A percentile compares a stretch with the other conserved stretches of the same genome.
phyloP scores from a whole-genome alignment of 345 rosid genomes.

The Syzygium grande region DNA sequence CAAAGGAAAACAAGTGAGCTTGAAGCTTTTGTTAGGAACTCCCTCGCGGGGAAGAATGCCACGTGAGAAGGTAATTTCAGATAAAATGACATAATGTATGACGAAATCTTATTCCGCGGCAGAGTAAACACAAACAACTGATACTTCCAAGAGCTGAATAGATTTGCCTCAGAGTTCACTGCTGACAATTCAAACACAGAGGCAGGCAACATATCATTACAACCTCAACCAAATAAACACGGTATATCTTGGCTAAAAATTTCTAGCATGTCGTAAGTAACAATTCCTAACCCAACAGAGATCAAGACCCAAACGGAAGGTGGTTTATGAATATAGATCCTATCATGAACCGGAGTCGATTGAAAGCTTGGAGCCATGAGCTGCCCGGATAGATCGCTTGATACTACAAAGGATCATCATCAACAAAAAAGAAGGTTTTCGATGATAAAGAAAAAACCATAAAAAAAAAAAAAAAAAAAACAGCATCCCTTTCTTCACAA shows the following conservation, averaged over 20 bases:
- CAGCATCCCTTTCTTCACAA: too few species aligned
- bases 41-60: background rate
- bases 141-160: background rate
- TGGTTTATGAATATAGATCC: background rate
- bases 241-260: background rate
- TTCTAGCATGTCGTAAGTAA: background rate
- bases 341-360: background rate
- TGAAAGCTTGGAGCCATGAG: background rate
- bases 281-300: background rate
- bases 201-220: background rate
- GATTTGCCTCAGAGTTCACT: background rate
- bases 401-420: background rate
- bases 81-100: background rate
- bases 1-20: background rate
- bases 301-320: background rate
- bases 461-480: too few species aligned
- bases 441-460: background rate
- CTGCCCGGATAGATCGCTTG: background rate
- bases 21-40: background rate
- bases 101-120: accelerated
- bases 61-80: background rate
- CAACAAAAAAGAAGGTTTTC: background rate
- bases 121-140: background rate
- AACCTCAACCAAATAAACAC: background rate
- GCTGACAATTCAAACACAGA: accelerated